Evolutionary conservation across 441 rosid genomes (phyloP).

Genomic region (Erodium moschatum): DNA sequence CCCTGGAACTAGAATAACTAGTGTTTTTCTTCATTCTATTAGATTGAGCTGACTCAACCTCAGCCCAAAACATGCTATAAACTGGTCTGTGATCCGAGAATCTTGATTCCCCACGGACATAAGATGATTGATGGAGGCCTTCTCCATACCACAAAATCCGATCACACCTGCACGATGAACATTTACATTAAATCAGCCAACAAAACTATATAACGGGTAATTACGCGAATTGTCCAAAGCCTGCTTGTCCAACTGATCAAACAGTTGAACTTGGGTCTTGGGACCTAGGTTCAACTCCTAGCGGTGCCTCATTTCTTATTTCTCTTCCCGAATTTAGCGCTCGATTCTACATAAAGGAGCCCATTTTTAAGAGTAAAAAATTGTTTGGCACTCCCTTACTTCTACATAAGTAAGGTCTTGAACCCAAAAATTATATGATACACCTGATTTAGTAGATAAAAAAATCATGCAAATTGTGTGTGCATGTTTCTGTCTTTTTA

Average conservation of each 20-base stretch:
- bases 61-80: slow-evolving; percentile 68
- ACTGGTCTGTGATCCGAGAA: slow-evolving; percentile 80
- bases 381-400: too few relatives aligned
- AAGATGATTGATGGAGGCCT: slow-evolving; percentile 71
- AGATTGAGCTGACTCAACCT: slow-evolving; percentile 59
- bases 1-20: slow-evolving; percentile 62
- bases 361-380: too few relatives aligned
- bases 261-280: too few relatives aligned
- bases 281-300: too few relatives aligned
- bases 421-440: too few relatives aligned
- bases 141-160: slow-evolving; percentile 34
- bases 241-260: too few relatives aligned
- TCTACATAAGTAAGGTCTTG: too few relatives aligned
- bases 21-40: slow-evolving; percentile 54
- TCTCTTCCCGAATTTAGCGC: too few relatives aligned
- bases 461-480: not conserved
- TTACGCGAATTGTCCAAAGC: too few relatives aligned
- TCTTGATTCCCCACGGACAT: slow-evolving; percentile 53
- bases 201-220: not conserved
- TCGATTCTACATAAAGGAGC: too few relatives aligned
- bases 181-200: not conserved
- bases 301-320: too few relatives aligned
- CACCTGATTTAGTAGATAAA: too few relatives aligned
- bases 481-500: not conserved
- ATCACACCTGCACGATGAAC: slow-evolving; percentile 48